Evolutionary conservation across 1,284 basidiomycete species (phyloP).

Genomic region (Xerocomus amazonicus): DNA sequence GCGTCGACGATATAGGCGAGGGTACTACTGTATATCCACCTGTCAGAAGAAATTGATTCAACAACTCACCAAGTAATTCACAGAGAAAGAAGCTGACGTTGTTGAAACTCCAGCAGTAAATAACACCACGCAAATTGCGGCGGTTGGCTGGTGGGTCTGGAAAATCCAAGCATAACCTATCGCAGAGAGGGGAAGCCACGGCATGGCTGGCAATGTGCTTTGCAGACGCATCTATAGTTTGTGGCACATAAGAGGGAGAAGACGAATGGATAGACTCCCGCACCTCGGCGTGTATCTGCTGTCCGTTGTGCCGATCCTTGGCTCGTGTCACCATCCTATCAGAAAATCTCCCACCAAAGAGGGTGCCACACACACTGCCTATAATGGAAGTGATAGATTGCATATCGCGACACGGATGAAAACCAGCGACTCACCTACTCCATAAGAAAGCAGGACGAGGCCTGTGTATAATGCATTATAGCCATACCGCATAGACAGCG

Average conservation of each 20-base stretch:
- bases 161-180: constrained; percentile 79
- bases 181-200: constrained; percentile 54
- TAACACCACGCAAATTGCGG: constrained; percentile 59
- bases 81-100: constrained; percentile 19
- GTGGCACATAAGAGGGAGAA: too few relatives aligned
- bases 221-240: constrained; percentile 64
- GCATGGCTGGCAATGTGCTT: constrained; percentile 55
- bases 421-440: constrained; percentile 46
- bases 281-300: constrained; percentile 64
- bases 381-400: constrained; percentile 7
- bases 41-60: constrained; percentile 25
- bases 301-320: constrained; percentile 53
- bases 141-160: constrained; percentile 60
- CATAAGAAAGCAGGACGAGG: constrained; percentile 71
- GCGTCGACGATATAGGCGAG: constrained; percentile 78
- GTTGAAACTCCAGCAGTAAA: constrained; percentile 66
- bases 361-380: constrained; percentile 66
- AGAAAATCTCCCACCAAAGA: constrained; percentile 78
- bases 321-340: constrained; percentile 59
- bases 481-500: constrained; percentile 59
- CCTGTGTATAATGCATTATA: constrained; percentile 75
- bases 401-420: neutral
- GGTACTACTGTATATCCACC: constrained; percentile 67
- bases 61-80: neutral
- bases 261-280: constrained; percentile 6